Conservation (phyloP, 1,139 yeast genomes). For the Eremothecium gossypii region DNA sequence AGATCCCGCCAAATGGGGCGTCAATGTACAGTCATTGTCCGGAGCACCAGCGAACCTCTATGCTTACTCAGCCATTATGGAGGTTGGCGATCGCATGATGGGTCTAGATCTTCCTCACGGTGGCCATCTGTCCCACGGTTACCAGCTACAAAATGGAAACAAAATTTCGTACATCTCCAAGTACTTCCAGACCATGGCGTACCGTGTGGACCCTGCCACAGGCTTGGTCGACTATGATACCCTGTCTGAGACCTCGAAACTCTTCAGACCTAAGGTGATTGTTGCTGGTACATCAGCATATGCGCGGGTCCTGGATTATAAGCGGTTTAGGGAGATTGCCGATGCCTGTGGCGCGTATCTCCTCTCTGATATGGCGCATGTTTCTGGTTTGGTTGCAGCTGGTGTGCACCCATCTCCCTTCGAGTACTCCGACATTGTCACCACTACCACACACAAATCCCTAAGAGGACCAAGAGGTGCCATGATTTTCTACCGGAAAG, state of each 20-base stretch:
- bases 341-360: slow-evolving; percentile 90
- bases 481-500: slow-evolving; percentile 93
- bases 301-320: slow-evolving; percentile 84
- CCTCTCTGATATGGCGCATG: slow-evolving; percentile 93
- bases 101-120: slow-evolving; percentile 96
- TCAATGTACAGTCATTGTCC: slow-evolving; percentile 85
- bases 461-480: slow-evolving; percentile 99
- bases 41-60: slow-evolving; percentile 96
- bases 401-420: slow-evolving; percentile 89
- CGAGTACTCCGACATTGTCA: slow-evolving; percentile 89
- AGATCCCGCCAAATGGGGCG: slow-evolving; percentile 83
- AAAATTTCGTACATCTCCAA: slow-evolving; percentile 88
- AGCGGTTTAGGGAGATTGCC: slow-evolving; percentile 80
- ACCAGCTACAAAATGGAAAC: slow-evolving; percentile 69
- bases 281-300: slow-evolving; percentile 98
- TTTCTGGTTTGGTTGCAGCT: slow-evolving; percentile 89
- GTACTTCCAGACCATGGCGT: slow-evolving; percentile 96
- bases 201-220: slow-evolving; percentile 73
- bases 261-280: slow-evolving; percentile 88
- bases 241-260: slow-evolving; percentile 69
- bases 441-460: slow-evolving; percentile 95
- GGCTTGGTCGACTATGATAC: slow-evolving; percentile 89
- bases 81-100: slow-evolving; percentile 89
- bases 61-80: slow-evolving; percentile 85
- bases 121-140: slow-evolving; percentile 94